Conservation (phyloP, 164 flowering plant genomes). For the Macadamia integrifolia region DNA sequence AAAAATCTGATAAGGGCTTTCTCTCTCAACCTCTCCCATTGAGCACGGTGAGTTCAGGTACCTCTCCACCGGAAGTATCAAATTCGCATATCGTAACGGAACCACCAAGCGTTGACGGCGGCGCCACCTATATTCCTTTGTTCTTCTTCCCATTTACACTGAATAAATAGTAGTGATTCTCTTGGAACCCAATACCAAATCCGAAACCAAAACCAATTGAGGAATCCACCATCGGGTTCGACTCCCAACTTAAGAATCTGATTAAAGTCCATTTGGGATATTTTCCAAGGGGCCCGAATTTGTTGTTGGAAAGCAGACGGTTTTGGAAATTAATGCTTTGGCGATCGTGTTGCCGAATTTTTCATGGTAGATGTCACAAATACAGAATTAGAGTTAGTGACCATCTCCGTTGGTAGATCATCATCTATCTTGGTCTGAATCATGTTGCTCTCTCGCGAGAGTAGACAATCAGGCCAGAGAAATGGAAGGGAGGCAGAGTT, state of each 20-base stretch:
- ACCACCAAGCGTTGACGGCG: conserved; percentile 56
- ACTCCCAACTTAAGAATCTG: conserved; percentile 24
- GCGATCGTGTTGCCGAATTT: too few species aligned
- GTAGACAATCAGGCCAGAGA: too few species aligned
- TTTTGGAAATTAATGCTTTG: too few species aligned
- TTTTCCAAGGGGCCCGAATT: conserved; percentile 33
- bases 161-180: conserved; percentile 5
- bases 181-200: conserved; percentile 9
- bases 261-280: conserved; percentile 11
- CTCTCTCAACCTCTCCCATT: conserved; percentile 31
- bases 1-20: neutral
- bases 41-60: conserved; percentile 21
- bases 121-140: conserved; percentile 30
- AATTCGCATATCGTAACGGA: conserved; percentile 56
- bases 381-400: too few species aligned
- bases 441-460: too few species aligned
- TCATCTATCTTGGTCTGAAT: too few species aligned
- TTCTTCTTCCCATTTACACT: conserved; percentile 6
- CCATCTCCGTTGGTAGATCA: too few species aligned
- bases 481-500: too few species aligned
- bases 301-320: neutral
- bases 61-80: conserved; percentile 42
- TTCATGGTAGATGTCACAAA: too few species aligned
- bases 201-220: conserved; percentile 5
- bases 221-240: neutral